Percentiles rank a stretch among this genome's conserved stretches.
Conservation (phyloP, 495 filamentous ascomycete species). For the Chaetomium fimeti region DNA sequence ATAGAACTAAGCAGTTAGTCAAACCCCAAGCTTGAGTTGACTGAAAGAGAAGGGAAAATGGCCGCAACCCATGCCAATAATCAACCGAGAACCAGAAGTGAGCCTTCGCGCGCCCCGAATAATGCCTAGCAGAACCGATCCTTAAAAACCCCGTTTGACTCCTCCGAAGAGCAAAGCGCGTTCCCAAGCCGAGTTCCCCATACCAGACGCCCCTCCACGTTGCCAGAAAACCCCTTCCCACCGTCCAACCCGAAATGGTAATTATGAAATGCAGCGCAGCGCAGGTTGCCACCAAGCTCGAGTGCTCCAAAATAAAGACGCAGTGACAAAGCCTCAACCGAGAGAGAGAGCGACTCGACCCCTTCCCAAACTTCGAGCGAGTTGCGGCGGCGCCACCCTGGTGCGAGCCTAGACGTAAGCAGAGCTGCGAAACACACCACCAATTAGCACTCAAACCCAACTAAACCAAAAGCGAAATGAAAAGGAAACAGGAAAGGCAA, state of each 20-base stretch:
- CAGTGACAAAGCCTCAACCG: too few species aligned
- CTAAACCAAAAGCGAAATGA: background rate
- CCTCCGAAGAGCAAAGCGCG: slow-evolving; percentile 13
- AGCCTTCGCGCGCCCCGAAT: background rate
- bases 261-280: background rate
- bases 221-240: background rate
- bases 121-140: background rate
- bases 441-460: background rate
- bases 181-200: background rate
- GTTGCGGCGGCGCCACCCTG: too few species aligned
- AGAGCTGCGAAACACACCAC: background rate
- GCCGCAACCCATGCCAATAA: background rate
- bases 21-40: background rate
- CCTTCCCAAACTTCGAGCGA: too few species aligned
- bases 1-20: background rate
- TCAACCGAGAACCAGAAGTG: background rate
- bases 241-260: background rate
- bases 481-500: background rate
- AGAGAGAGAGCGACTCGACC: background rate
- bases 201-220: background rate
- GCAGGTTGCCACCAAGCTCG: background rate
- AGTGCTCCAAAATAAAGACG: background rate
- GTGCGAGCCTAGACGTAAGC: background rate
- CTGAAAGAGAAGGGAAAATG: background rate
- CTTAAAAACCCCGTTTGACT: slow-evolving; percentile 5